Base-by-base conservation (phyloP, 495 filamentous ascomycete genomes). In the Tuber indicum region DNA sequence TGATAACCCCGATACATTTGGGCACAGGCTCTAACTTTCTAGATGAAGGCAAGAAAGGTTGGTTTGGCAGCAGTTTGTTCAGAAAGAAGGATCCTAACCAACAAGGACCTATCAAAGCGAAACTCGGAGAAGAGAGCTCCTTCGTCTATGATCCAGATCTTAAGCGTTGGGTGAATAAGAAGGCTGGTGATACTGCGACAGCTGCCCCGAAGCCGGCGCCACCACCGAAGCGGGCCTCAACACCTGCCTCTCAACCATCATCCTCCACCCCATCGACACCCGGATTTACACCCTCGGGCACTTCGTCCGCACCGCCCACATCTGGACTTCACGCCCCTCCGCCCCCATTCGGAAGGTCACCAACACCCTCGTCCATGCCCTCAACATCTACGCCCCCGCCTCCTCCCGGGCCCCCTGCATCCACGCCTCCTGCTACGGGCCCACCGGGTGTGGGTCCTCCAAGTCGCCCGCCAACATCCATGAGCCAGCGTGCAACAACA, bases 131-230 rank as follows among this genome's bases (percentile, higher is more conserved):
- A 84, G 91, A 95, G 81, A 96, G 88, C 82, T 92, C 89, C 17
- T 98, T 99, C 85, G 91, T 94, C 79, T 99, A 95, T 78, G 96
- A 99, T 84, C 91, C 92, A 6, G 92, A 97, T 36, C 87, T 97
- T 74, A 96, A 96, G 87, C 93, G 95, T 83, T 99, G 96, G 96
- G 89, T 99, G 85, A 97, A 99, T 85, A 97, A 98, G 87, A 98
- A 98, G 83, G 91, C 90, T 23, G 86, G 90, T 78, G 84, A 87
- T 82, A 82, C 88, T 21, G 85, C 88, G 0, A 86, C 89, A 16
- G 87, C 88, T 32, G 87, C 89, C 72, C 87, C 88, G 8, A 87
- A 85, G 77, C 85, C 84, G 36, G 83, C 86, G 21, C 86, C 85
- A 70, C 84, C 84, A 26, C 76, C 79, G 47, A 80, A 81, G 75